Evolutionary conservation across 192 early-diverging fungal genomes (phyloP).

Genomic region (Glomus cerebriforme): DNA sequence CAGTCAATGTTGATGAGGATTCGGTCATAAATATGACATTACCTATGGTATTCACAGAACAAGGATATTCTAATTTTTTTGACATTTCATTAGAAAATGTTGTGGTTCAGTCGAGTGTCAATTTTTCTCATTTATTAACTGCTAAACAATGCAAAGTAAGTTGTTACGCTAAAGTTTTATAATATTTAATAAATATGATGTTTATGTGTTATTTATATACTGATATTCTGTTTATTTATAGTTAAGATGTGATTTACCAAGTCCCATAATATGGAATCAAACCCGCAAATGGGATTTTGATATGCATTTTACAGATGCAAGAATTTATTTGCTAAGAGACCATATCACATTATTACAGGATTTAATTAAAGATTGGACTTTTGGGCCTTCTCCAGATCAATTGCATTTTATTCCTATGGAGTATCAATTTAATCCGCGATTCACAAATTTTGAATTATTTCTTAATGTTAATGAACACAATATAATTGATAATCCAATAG

Average conservation of each 20-base stretch:
- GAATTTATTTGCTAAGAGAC: slow-evolving; percentile 69
- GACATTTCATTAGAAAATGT: slow-evolving; percentile 52
- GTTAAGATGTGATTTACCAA: slow-evolving; percentile 58
- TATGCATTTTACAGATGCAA: slow-evolving; percentile 43
- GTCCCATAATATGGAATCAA: slow-evolving; percentile 73
- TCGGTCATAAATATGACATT: slow-evolving; percentile 58
- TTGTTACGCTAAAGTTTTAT: neutral
- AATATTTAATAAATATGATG: neutral
- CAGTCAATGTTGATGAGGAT: slow-evolving; percentile 53
- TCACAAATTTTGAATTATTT: slow-evolving; percentile 56
- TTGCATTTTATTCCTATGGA: slow-evolving; percentile 69
- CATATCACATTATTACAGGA: slow-evolving; percentile 78
- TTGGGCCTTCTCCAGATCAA: slow-evolving; percentile 52
- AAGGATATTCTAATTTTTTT: slow-evolving; percentile 60
- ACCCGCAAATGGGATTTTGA: slow-evolving; percentile 68
- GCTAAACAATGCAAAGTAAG: slow-evolving; percentile 54
- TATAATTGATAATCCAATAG: slow-evolving; percentile 72
- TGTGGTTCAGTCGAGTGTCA: slow-evolving; percentile 63
- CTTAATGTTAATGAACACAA: slow-evolving; percentile 77
- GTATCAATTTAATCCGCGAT: slow-evolving; percentile 57
- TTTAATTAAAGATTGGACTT: slow-evolving; percentile 67
- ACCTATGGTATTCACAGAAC: slow-evolving; percentile 54
- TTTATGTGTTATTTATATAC: neutral
- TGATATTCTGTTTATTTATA: slow-evolving; percentile 26
- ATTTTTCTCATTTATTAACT: slow-evolving; percentile 62